phyloP scores from a whole-genome alignment of 1,284 basidiomycete genomes.

The Ustilago vetiveriae region DNA sequence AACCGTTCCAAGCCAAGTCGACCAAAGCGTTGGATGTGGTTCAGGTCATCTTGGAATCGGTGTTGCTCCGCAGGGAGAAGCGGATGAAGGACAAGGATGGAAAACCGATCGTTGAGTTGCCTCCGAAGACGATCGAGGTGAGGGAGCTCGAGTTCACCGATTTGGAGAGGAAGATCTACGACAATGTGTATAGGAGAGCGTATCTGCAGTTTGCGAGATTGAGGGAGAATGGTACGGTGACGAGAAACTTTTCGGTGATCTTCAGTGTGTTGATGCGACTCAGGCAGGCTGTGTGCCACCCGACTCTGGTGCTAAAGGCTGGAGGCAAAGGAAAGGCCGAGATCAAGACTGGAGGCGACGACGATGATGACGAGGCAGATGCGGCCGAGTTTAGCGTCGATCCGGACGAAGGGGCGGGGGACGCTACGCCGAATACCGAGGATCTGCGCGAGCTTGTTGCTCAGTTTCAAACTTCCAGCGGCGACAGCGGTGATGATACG shows the following conservation, averaged over 20 bases:
- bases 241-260: constrained; percentile 67
- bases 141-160: constrained; percentile 50
- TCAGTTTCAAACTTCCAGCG: constrained; percentile 39
- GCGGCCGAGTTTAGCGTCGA: constrained; percentile 31
- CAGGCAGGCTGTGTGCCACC: constrained; percentile 69
- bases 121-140: constrained; percentile 77
- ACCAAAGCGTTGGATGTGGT: constrained; percentile 64
- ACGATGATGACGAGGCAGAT: constrained; percentile 5
- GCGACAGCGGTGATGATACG: constrained; percentile 3
- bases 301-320: constrained; percentile 66
- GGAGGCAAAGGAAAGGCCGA: constrained; percentile 9
- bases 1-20: constrained; percentile 62
- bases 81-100: constrained; percentile 87
- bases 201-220: constrained; percentile 57
- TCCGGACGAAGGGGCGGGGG: constrained; percentile 9
- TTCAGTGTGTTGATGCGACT: constrained; percentile 69
- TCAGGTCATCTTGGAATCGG: constrained; percentile 61
- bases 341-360: constrained; percentile 6
- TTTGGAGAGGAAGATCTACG: constrained; percentile 67
- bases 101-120: constrained; percentile 86
- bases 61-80: constrained; percentile 89
- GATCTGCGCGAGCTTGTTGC: constrained; percentile 51
- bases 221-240: constrained; percentile 55
- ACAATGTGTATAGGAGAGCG: constrained; percentile 64
- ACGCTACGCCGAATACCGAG: constrained; percentile 27